Evolutionary conservation across 768 basidiomycete genomes (phyloP).

Genomic region (Pholiota microspora): DNA sequence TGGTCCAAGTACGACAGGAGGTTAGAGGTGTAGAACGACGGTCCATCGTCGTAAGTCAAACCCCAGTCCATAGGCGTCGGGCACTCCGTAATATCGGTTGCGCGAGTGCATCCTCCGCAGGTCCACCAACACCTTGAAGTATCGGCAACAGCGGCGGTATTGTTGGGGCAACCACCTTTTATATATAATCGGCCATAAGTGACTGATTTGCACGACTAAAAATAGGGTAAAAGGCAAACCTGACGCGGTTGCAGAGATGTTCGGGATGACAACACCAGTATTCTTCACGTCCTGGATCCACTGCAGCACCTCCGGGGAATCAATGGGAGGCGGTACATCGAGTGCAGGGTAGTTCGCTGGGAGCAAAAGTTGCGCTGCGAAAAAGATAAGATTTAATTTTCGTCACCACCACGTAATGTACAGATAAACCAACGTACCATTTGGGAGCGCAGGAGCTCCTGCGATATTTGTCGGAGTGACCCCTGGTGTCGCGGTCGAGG

Average conservation of each 20-base stretch:
- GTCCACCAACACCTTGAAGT: constrained; percentile 75
- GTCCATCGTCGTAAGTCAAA: constrained; percentile 75
- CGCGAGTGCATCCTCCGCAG: constrained; percentile 65
- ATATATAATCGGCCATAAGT: not conserved
- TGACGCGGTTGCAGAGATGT: constrained; percentile 39
- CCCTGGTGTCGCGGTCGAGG: constrained; percentile 48
- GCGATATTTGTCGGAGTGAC: constrained; percentile 47
- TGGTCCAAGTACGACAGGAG: constrained; percentile 69
- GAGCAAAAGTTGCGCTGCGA: constrained; percentile 2
- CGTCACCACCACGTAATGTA: not conserved
- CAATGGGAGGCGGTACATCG: constrained; percentile 58
- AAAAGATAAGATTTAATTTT: no score
- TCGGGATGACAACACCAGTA: constrained; percentile 59
- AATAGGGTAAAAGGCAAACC: constrained; percentile 27
- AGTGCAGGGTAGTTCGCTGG: constrained; percentile 64
- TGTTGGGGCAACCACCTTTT: constrained; percentile 58
- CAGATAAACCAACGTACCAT: constrained; percentile 34
- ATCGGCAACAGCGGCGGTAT: constrained; percentile 55
- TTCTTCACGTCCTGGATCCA: constrained; percentile 66
- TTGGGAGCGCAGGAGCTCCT: constrained; percentile 59
- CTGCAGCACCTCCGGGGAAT: constrained; percentile 61
- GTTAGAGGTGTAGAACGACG: constrained; percentile 71
- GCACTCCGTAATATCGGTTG: constrained; percentile 74
- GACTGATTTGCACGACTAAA: constrained; percentile 4
- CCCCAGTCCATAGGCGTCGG: constrained; percentile 61